Evolutionary conservation across 129 eudicot species (phyloP).

Genomic region (Chrysanthemum lavandulifolium): DNA sequence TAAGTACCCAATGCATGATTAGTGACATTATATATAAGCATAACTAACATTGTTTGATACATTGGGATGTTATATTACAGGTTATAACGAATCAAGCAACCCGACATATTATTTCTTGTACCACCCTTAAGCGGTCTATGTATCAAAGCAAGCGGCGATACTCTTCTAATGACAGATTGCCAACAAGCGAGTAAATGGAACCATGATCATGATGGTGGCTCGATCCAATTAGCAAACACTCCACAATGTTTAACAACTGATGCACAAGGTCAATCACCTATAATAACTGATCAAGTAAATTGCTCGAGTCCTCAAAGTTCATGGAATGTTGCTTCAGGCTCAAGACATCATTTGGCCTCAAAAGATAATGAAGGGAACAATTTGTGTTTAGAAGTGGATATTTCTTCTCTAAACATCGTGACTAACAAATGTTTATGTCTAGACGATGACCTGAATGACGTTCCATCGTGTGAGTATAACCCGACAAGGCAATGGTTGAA

Average conservation of each 20-base stretch:
- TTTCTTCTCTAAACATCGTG: slow-evolving; percentile 27
- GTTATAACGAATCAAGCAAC: slow-evolving; percentile 16
- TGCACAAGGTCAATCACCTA: slow-evolving; percentile 30
- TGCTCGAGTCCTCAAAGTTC: slow-evolving; percentile 37
- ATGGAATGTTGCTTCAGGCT: slow-evolving; percentile 53
- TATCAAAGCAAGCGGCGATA: slow-evolving; percentile 25
- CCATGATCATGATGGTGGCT: slow-evolving; percentile 37
- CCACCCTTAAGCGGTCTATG: slow-evolving; percentile 68
- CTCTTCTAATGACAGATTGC: slow-evolving; percentile 35
- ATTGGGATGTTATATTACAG: neutral
- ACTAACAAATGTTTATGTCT: slow-evolving; percentile 64
- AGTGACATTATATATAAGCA: neutral
- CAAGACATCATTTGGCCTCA: slow-evolving; percentile 52
- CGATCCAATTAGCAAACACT: slow-evolving; percentile 33
- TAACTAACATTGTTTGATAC: neutral
- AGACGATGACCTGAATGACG: slow-evolving; percentile 40
- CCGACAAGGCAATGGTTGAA: slow-evolving; percentile 74
- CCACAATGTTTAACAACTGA: slow-evolving; percentile 28
- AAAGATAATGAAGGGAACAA: slow-evolving; percentile 37
- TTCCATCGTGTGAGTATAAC: slow-evolving; percentile 43
- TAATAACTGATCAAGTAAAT: slow-evolving; percentile 7
- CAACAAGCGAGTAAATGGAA: slow-evolving; percentile 36
- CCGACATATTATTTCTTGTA: slow-evolving; percentile 38
- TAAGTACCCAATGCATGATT: no score
- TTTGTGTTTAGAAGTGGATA: slow-evolving; percentile 63